Base-by-base conservation (phyloP, 768 basidiomycete genomes). In the Pulveroboletus sp. region DNA sequence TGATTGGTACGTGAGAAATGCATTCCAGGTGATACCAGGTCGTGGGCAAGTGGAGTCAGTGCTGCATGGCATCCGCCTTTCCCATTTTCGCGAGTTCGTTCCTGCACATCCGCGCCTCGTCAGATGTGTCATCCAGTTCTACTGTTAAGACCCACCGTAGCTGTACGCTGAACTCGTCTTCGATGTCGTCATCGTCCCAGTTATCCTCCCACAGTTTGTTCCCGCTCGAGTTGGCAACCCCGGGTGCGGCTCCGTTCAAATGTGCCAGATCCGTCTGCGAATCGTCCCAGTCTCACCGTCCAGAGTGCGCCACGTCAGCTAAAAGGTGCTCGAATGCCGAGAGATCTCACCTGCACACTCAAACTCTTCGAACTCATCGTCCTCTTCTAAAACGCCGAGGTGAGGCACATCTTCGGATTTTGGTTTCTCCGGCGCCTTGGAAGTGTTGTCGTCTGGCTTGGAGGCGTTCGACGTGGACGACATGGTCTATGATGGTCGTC, bases 111-210 rank as follows among this genome's bases (percentile, higher is more conserved):
- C 34, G 19, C 13, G 13, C 22, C 39, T 9, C 5, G 27, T 57
- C 36, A 57, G 45, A 41, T 7, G 12, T 11, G n/a, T 13, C 8
- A 16, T 12, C 8, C 12, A 19, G 8, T 20, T 11, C 27, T 2
- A 10, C 10, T 4, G 7, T 2, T 9, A 14, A 2, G 8, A 54
- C 88, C 59, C 64, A 94, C 96, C 96, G 82, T 58, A 99, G 73
- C 70, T 96, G 93, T 45, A 89, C 84, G 60, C 91, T 93, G 65
- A 99, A 99, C 57, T 96, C 93, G 60, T 97, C 94, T 66, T 95
- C 95, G 53, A 96, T 85, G 70, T 98, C 95, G 71, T 99, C 96
- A 60, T 99, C 96, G 62, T 99, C 96, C 96, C 96, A 99, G 67
- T 97, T 97, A 60, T 98, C 96, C 74, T 99, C 96, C 96, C 96